phyloP scores from a whole-genome alignment of 2,329 filamentous ascomycete genomes.

The Graphilbum sp. region DNA sequence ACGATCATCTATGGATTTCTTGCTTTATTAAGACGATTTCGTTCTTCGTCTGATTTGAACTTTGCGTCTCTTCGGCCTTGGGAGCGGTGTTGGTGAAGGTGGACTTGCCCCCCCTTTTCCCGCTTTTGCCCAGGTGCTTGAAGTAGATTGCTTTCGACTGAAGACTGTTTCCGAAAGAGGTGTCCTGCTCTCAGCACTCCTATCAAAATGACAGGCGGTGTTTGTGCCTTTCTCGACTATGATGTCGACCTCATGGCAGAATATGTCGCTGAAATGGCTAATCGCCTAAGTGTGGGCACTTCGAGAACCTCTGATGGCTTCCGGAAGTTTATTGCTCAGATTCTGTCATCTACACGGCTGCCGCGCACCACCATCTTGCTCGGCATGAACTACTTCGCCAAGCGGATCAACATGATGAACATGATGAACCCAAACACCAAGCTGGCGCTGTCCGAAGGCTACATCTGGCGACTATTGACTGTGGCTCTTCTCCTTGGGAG shows the following conservation, averaged over 20 bases:
- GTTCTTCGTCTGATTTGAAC: slow-evolving; percentile 4
- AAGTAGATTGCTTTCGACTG: slow-evolving; percentile 21
- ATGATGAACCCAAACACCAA: slow-evolving; percentile 22
- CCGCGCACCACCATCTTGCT: slow-evolving; percentile 84
- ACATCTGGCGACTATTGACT: slow-evolving; percentile 78
- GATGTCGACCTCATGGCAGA: slow-evolving; percentile 94
- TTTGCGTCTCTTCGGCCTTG: slow-evolving; percentile 21
- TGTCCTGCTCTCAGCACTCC: slow-evolving; percentile 12
- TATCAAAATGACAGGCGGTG: slow-evolving; percentile 56
- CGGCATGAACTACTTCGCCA: slow-evolving; percentile 77
- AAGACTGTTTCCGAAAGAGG: slow-evolving; percentile 11
- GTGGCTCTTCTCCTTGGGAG: slow-evolving; percentile 73
- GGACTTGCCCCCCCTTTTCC: slow-evolving; percentile 11
- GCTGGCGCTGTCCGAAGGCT: slow-evolving; percentile 45
- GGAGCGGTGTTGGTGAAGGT: slow-evolving; percentile 15
- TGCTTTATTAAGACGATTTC: slow-evolving; percentile 7
- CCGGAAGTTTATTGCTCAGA: slow-evolving; percentile 82
- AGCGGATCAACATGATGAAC: slow-evolving; percentile 62
- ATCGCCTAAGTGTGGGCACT: slow-evolving; percentile 42
- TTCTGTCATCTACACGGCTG: slow-evolving; percentile 75
- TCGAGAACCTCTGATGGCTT: slow-evolving; percentile 39
- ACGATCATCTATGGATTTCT: slow-evolving; percentile 19
- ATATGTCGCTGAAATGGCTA: slow-evolving; percentile 82
- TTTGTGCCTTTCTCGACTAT: slow-evolving; percentile 88
- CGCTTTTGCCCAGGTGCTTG: slow-evolving; percentile 20